phyloP scores from a whole-genome alignment of 495 filamentous ascomycete species.

The Rhypophila decipiens region DNA sequence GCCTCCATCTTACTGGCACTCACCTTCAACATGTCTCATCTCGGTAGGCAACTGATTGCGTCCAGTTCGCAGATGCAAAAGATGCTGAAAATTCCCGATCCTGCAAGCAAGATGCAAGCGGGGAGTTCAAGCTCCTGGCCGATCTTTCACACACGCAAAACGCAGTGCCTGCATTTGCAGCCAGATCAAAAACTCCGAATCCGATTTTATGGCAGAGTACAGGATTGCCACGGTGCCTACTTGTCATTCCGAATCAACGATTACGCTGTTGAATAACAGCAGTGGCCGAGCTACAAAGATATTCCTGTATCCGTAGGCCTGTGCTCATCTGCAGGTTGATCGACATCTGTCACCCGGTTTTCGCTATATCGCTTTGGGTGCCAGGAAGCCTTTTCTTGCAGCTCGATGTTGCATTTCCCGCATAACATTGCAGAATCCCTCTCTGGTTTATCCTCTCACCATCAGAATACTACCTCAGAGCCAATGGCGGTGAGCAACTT shows the following conservation, averaged over 20 bases:
- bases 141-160: no score
- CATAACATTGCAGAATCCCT: slow-evolving; percentile 3
- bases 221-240: slow-evolving; percentile 7
- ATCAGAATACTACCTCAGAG: neutral
- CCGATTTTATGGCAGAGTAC: slow-evolving; percentile 6
- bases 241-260: neutral
- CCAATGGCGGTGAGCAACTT: slow-evolving; percentile 4
- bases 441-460: neutral
- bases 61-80: no score
- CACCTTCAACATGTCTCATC: no score
- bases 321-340: slow-evolving; percentile 16
- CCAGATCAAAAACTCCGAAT: neutral
- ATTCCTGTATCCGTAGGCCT: neutral
- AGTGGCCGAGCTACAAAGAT: neutral
- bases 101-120: no score
- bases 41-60: no score
- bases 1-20: no score
- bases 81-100: no score
- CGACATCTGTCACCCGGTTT: slow-evolving; percentile 18
- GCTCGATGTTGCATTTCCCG: slow-evolving; percentile 18
- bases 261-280: neutral
- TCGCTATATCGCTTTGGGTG: slow-evolving; percentile 6
- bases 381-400: slow-evolving; percentile 3
- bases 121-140: no score
- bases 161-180: neutral